Conservation (phyloP, 2,329 filamentous ascomycete genomes). For the Tolypocladium capitatum region DNA sequence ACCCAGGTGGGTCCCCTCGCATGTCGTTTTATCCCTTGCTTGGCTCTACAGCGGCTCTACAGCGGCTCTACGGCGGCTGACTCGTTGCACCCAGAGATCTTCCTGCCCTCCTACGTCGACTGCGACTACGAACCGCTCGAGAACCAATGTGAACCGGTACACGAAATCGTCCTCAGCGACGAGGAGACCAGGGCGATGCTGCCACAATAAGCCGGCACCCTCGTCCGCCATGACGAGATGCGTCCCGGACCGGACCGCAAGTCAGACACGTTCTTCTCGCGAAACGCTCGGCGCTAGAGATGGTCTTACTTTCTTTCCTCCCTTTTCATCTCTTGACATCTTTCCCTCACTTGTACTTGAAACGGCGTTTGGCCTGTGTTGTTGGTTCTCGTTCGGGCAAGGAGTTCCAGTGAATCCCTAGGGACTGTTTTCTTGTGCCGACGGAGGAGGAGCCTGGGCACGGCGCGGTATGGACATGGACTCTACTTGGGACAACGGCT, state of each 20-base stretch:
- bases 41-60: slow-evolving; percentile 1
- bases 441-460: neutral
- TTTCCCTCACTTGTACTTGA: slow-evolving; percentile 1
- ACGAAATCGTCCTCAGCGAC: slow-evolving; percentile 66
- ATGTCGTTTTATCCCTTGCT: neutral
- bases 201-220: slow-evolving; percentile 36
- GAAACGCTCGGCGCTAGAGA: slow-evolving; percentile 3
- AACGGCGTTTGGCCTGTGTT: neutral
- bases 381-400: neutral
- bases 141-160: slow-evolving; percentile 60
- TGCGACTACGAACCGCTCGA: slow-evolving; percentile 64
- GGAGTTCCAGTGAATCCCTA: neutral
- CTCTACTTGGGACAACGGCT: neutral
- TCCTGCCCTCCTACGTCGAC: slow-evolving; percentile 65
- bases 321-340: neutral
- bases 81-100: slow-evolving; percentile 47
- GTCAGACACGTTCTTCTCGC: slow-evolving; percentile 4
- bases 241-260: neutral
- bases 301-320: neutral
- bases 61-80: slow-evolving; percentile 4
- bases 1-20: slow-evolving; percentile 43
- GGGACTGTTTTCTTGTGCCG: neutral
- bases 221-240: slow-evolving; percentile 2
- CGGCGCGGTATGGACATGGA: neutral
- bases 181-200: slow-evolving; percentile 60